Base-by-base conservation (phyloP, 768 basidiomycete species). In the Rhizopogon salebrosus region DNA sequence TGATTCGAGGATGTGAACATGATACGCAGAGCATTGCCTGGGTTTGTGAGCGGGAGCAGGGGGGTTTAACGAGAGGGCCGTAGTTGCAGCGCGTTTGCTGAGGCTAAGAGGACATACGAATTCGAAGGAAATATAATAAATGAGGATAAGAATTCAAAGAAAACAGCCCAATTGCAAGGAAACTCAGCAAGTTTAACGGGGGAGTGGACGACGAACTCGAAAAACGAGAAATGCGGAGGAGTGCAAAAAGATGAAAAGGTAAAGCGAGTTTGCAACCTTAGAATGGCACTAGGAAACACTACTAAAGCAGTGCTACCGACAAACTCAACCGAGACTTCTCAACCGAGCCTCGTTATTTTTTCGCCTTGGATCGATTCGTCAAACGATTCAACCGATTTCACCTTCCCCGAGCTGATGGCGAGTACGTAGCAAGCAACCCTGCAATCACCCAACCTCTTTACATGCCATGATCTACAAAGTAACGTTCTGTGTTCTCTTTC, bases 21-120 rank as follows among this genome's bases (percentile, higher is more conserved):
- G 56, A 60, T 54, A 69, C 65, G 54, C 45, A 53, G 69, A 55
- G 68, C 68, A 69, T 69, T 56, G 67, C 65, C 69, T 64, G 57
- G 57, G 52, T 46, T 51, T 49, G 41, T 16, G 46, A 40, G 48
- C 14, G 49, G 54, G 46, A 39, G 24, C 48, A 43, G 51, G 45
- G 49, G 43, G 53, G 57, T 49, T 52, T 64, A 67, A 45, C 41
- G 53, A 53, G 54, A 53, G 45, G 51, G 49, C 20, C 38, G 41
- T 53, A 52, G 45, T 39, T 31, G 46, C 49, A 60, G 53, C 31
- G 48, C 54, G 51, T 22, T 40, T 36, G 45, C 48, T 23, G 48
- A 52, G n/a, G 52, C 54, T 62, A 51, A 49, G 53, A 50, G 59
- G 46, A 55, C 52, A 53, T 57, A 58, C 61, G 54, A 68, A 34